Evolutionary conservation across 2,329 filamentous ascomycete species (phyloP).

Genomic region (Metarhizium anisopliae): DNA sequence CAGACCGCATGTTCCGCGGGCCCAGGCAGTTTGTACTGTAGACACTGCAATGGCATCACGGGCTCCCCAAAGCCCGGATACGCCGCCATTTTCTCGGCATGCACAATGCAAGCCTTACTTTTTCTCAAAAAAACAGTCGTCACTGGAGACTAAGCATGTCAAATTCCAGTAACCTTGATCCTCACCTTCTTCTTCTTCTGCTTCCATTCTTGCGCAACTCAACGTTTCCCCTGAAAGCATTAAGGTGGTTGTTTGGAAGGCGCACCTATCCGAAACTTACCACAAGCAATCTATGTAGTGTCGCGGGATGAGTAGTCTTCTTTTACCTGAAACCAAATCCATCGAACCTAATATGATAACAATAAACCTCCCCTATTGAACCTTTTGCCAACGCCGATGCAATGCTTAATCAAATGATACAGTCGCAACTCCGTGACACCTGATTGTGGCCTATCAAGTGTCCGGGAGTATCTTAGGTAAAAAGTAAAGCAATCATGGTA

Average conservation of each 20-base stretch:
- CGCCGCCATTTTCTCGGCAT: background rate
- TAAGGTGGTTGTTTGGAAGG: conserved; percentile 15
- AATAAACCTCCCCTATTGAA: conserved; percentile 18
- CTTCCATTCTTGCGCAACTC: conserved; percentile 11
- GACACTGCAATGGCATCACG: background rate
- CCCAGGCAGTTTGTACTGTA: background rate
- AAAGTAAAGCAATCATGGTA: conserved; percentile 34
- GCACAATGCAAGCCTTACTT: background rate
- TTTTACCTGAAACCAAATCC: conserved; percentile 24
- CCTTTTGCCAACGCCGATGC: conserved; percentile 46
- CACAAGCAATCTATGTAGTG: conserved; percentile 31
- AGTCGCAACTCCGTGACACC: conserved; percentile 16
- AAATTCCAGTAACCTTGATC: conserved; percentile 1
- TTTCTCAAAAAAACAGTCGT: background rate
- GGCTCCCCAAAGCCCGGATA: background rate
- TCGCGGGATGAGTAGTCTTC: conserved; percentile 29
- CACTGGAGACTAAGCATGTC: background rate
- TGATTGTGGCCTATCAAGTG: conserved; percentile 17
- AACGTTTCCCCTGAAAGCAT: conserved; percentile 19
- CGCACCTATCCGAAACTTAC: conserved; percentile 10
- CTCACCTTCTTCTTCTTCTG: background rate
- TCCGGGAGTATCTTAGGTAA: background rate
- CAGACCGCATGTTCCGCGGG: background rate
- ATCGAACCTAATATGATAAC: conserved; percentile 14
- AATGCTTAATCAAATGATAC: conserved; percentile 40